Base-by-base conservation (phyloP, 352 stramenopile species). In the Thalassiosira ordinaria region DNA sequence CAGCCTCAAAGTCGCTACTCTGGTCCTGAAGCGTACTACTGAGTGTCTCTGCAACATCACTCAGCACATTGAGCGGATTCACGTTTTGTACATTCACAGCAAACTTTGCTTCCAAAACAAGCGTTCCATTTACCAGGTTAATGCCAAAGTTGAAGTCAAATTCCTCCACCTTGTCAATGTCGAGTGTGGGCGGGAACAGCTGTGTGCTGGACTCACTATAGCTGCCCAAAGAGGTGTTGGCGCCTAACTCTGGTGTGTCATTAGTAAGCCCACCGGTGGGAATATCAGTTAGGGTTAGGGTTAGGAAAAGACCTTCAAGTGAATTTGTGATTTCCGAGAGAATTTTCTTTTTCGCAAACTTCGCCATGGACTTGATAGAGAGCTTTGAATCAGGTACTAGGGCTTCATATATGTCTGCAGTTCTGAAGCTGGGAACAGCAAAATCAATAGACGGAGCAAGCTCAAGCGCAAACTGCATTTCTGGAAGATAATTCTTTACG, bases 81-180 rank as follows among this genome's bases (percentile, higher is more conserved):
- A 78, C 69, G 33, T n/a, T n/a, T n/a, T n/a, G n/a, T n/a, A n/a
- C n/a, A n/a, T n/a, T n/a, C n/a, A n/a, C n/a, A n/a, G n/a, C n/a
- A n/a, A n/a, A n/a, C n/a, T n/a, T n/a, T n/a, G n/a, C n/a, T n/a
- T n/a, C n/a, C n/a, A n/a, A n/a, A n/a, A n/a, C n/a, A n/a, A n/a
- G n/a, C n/a, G n/a, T n/a, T n/a, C n/a, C n/a, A n/a, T n/a, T n/a
- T n/a, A n/a, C n/a, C n/a, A n/a, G n/a, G n/a, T n/a, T n/a, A n/a
- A 77, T 31, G 6, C 53, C 37, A 47, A 81, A 51, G 33, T 81
- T 44, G 51, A 81, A 78, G 9, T 35, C 47, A 49, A 68, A 74
- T 11, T 53, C 74, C 44, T 74, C 35, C n/a, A 82, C 51, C n/a
- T 63, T 59, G 57, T 82, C 74, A 1, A 82, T 24, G 26, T 61